Percentiles rank a stretch among this genome's conserved stretches.
These are phyloP conservation scores for Melaleuca alternifolia DNA, from an alignment of 345 rosid genomes.

Conservation along the genomic window DNA sequence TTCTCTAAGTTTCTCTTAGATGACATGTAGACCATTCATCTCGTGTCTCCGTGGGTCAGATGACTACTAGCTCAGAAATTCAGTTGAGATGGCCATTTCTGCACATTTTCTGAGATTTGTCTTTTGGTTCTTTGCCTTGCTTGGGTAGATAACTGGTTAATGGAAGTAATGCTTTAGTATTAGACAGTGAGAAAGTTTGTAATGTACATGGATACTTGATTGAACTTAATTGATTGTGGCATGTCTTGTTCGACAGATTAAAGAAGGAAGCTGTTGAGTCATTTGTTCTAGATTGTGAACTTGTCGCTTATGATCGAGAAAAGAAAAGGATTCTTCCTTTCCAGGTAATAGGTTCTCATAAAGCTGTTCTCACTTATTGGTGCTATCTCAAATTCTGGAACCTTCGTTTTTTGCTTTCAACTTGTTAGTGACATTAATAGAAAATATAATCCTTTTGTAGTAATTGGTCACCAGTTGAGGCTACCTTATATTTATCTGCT, in stretches of 20 bases:
- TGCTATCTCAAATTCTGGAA: not conserved
- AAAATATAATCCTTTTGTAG: not conserved
- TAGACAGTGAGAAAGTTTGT: not conserved
- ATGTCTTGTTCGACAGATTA: constrained; percentile 33
- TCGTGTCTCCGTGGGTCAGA: not conserved
- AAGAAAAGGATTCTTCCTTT: constrained; percentile 76
- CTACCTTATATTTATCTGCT: not conserved
- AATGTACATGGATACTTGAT: not conserved
- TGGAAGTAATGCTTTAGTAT: not conserved
- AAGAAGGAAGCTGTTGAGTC: constrained; percentile 63
- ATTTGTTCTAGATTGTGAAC: constrained; percentile 85
- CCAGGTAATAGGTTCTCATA: constrained; percentile 45
- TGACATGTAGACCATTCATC: not conserved
- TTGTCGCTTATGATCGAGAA: constrained; percentile 82
- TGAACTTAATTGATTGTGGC: not conserved
- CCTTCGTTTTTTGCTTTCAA: not conserved
- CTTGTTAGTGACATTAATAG: not conserved
- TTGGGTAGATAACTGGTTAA: not conserved
- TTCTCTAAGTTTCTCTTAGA: not conserved
- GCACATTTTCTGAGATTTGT: not conserved
- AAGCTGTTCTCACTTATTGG: not conserved
- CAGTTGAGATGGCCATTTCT: not conserved
- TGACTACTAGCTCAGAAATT: not conserved
- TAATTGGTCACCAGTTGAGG: not conserved
- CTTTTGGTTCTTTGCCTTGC: not conserved